Base-by-base conservation (phyloP, 768 basidiomycete species). In the Panaeolus papilionaceus region DNA sequence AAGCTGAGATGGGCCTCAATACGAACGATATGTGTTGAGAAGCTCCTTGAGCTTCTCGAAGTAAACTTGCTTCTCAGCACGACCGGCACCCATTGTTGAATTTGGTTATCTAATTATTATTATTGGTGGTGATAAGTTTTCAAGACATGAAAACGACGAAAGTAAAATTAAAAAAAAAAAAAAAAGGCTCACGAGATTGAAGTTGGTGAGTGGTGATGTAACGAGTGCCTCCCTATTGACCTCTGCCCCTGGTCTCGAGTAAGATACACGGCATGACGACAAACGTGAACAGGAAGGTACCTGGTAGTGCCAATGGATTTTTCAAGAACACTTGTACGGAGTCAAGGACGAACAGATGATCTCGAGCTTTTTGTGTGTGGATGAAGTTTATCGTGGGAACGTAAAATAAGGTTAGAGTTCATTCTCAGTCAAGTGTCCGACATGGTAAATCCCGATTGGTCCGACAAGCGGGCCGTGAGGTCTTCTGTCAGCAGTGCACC, bases 11-110 rank as follows among this genome's bases (percentile, higher is more conserved):
- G 42, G 28, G 14, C n/a, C 20, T 38, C 28, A 47, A 38, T 23
- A 87, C 94, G 76, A 71, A 98, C 96, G 87, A 80, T 92, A 96
- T 81, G 93, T 90, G 81, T 88, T 83, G 74, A 99, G 86, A 75
- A 99, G 92, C 76, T 94, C 92, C 87, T 92, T 94, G 81, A 99
- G 91, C 85, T 98, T 98, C 68, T 79, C 82, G 79, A 99, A 98
- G 88, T 98, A 99, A 18, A 88, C 64, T 69, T 90, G 91, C 83
- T 99, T 99, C 77, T 96, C 92, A 77, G 92, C 88, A 73, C 95
- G 91, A 81, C 90, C 87, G 68, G 86, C 92, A 88, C 96, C 96
- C 96, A 98, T 98, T 86, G 82, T 88, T 72, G 54, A 68, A 73
- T 79, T 73, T 77, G 65, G 72, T 74, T 74, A 76, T 75, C 70